These are phyloP conservation scores for Ceratocystis lukuohia DNA, from an alignment of 2,329 filamentous ascomycete species.

Conservation along the genomic window DNA sequence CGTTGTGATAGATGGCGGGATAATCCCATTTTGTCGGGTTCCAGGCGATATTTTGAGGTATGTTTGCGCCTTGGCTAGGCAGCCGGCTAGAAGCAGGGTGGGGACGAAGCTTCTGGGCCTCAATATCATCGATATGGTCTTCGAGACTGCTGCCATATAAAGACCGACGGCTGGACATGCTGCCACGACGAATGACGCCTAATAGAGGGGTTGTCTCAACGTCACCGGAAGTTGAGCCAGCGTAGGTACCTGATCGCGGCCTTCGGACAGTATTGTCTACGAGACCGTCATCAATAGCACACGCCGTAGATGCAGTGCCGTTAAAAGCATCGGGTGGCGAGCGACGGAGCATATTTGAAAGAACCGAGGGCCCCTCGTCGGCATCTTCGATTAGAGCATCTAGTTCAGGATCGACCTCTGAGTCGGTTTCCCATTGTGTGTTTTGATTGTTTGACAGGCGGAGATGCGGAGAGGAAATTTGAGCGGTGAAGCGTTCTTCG, in stretches of 20 bases:
- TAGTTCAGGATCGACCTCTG: conserved; percentile 10
- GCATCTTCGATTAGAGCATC: conserved; percentile 19
- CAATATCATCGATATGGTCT: not conserved
- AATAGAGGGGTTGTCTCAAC: conserved; percentile 21
- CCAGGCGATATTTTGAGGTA: conserved; percentile 21
- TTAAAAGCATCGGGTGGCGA: conserved; percentile 33
- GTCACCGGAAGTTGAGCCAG: conserved; percentile 19
- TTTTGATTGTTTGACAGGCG: not conserved
- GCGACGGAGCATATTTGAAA: conserved; percentile 38
- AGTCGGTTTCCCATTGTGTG: conserved; percentile 12
- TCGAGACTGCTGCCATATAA: conserved; percentile 8
- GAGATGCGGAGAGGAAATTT: not conserved
- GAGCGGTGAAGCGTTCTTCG: conserved; percentile 20
- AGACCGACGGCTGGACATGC: not conserved
- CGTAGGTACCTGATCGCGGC: not conserved
- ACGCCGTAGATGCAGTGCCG: not conserved
- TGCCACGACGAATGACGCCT: conserved; percentile 22
- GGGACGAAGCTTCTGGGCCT: conserved; percentile 1
- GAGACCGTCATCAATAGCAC: not conserved
- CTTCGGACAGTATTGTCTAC: not conserved
- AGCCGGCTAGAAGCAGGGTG: conserved; percentile 2
- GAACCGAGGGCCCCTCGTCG: conserved; percentile 31
- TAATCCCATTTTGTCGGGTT: conserved; percentile 62
- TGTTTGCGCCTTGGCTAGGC: not conserved
- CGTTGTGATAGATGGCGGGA: conserved; percentile 48